Percentiles rank a stretch among this genome's conserved stretches.
Conservation (phyloP, 1,139 yeast species). For the Sugiyamaella grinbergsii region DNA sequence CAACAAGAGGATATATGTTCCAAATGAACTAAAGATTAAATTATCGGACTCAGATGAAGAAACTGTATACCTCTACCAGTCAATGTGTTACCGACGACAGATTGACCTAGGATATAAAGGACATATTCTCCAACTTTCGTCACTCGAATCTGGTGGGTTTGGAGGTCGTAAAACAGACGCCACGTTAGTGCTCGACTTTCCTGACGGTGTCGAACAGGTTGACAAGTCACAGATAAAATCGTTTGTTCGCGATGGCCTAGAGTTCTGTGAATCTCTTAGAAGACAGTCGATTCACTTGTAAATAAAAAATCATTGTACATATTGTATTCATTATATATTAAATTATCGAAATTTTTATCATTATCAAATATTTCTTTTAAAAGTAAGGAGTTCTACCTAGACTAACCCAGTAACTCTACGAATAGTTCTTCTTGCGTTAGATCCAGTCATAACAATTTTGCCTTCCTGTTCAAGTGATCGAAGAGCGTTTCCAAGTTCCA, state of each 20-base stretch:
- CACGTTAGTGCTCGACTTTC: conserved; percentile 47
- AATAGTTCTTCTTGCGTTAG: conserved; percentile 68
- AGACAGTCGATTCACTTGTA: conserved; percentile 12
- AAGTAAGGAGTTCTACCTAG: background rate
- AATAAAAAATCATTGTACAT: conserved; percentile 12
- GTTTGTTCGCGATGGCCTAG: conserved; percentile 28
- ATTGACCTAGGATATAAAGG: conserved; percentile 47
- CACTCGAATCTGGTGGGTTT: conserved; percentile 58
- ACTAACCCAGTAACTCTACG: conserved; percentile 45
- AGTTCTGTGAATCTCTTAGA: conserved; percentile 20
- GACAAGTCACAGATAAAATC: conserved; percentile 22
- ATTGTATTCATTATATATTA: background rate
- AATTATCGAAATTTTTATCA: conserved; percentile 1
- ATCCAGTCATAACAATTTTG: conserved; percentile 69
- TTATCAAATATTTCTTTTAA: conserved; percentile 4
- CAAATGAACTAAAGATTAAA: conserved; percentile 46
- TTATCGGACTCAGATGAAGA: conserved; percentile 41
- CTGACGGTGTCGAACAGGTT: conserved; percentile 21
- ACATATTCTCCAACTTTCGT: conserved; percentile 49
- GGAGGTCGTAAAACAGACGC: conserved; percentile 58
- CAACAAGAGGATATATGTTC: conserved; percentile 42
- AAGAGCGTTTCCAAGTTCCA: conserved; percentile 68
- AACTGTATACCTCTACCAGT: conserved; percentile 50
- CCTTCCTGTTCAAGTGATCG: conserved; percentile 77
- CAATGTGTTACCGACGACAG: conserved; percentile 49